Evolutionary conservation across 108 stramenopile species (phyloP).

Genomic region (Poteriospumella lacustris): DNA sequence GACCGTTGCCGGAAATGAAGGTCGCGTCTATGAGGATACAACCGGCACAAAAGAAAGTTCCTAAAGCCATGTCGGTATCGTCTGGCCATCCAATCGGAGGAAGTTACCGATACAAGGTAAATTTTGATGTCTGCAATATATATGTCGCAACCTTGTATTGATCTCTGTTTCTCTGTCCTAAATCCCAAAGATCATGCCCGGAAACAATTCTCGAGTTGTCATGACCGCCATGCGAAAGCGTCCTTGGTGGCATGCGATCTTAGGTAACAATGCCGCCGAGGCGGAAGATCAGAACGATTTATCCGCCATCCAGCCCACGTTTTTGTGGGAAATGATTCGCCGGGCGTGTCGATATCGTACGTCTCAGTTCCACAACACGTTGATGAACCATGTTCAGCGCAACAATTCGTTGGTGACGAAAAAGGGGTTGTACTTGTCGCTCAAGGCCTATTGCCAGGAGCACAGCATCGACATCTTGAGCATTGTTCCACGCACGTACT

Average conservation of each 20-base stretch:
- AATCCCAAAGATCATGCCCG: background rate
- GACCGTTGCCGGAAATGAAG: no score
- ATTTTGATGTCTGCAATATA: no score
- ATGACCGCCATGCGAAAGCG: background rate
- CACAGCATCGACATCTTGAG: background rate
- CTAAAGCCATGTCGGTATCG: no score
- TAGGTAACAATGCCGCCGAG: no score
- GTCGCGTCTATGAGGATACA: no score
- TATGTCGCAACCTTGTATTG: no score
- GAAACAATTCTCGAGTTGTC: conserved; percentile 11
- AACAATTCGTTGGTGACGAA: conserved; percentile 20
- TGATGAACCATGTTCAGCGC: conserved; percentile 9
- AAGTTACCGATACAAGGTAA: no score
- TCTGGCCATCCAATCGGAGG: no score
- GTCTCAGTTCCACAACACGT: background rate
- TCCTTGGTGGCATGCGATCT: conserved; percentile 14
- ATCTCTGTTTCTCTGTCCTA: background rate
- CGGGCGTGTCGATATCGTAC: background rate
- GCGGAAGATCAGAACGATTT: background rate
- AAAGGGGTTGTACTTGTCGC: conserved; percentile 6
- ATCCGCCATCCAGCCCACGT: background rate
- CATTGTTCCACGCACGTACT: conserved; percentile 15
- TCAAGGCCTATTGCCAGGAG: conserved; percentile 1
- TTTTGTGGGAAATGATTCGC: conserved; percentile 21
- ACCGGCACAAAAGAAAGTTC: no score